Evolutionary conservation across 1,139 yeast genomes (phyloP), one percentile per base, ranked within the genome.

Genomic region (Saccharomyces hybrid): DNA sequence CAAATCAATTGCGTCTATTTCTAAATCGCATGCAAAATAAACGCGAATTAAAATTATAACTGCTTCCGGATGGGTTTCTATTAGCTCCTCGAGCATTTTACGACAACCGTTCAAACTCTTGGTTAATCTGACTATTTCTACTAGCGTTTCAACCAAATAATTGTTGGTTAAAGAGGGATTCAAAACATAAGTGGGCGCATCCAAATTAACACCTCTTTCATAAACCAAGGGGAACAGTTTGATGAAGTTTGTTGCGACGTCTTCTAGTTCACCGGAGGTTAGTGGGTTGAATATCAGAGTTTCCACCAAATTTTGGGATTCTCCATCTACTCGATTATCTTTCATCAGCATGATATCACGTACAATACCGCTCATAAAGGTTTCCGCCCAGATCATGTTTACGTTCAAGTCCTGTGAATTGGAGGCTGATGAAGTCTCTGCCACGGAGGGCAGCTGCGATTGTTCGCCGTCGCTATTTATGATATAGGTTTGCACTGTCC

Each of bases 91-190:
- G 68, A 90, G 65, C 73, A 83, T 71, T 61, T 79, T 73, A 65
- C 82, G 64, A 1, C 93, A 96, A 42, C 78, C 75, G 47, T 81
- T 85, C 65, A 79, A 84, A 59, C 79, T 73, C 51, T 85, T 87
- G 0, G 96, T 88, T 56, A 90, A 71, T 59, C 84, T 79, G 48
- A 88, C 80, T 52, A 85, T 77, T 66, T 82, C 82, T 60, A 89
- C 67, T 59, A 95, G 80, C 0, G 95, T 91, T 66, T 90, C 96
- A 6, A 89, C 88, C 55, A 95, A 76, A 68, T 86, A 84, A 69
- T 93, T 93, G 85, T 83, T 41, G 90, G 88, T 61, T 78, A 84
- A 62, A 84, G 96, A 75, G 66, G 83, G 59, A 38, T 60, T 61
- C 5, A 67, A 62, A 14, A 63, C 63, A 71, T 69, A 86, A 71